Base-by-base conservation (phyloP, 2,329 filamentous ascomycete genomes). In the Bipolaris gigantea region DNA sequence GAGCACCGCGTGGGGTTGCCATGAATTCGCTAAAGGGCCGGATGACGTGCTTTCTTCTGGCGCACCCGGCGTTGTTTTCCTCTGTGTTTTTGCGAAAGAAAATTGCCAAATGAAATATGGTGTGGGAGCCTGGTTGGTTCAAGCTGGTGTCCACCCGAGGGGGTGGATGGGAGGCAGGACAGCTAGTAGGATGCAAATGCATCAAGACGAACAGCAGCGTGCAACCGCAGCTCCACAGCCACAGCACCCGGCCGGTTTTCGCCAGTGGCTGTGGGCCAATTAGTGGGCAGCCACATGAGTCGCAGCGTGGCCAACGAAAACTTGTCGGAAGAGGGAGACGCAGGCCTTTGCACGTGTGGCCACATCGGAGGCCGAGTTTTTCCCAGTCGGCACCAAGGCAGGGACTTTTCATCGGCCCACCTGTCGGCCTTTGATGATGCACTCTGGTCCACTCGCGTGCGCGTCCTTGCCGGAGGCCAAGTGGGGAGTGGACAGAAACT, bases 221-320 rank as follows among this genome's bases (percentile, higher is more conserved):
- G 38, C 50, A 36, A 53, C 45, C 48, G n/a, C 45, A 43, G 50
- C 50, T 53, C 50, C 45, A 53, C 50, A 53, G 50, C 50, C 50
- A 53, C 50, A 53, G 50, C 50, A 53, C 39, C 50, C 50, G 45
- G 50, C 50, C 50, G 50, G 45, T 53, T 53, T 53, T 53, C 45
- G 50, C 50, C 50, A 53, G 45, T n/a, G 9, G 27, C 15, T 27
- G 10, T 13, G n/a, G 8, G 23, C 35, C 34, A 47, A n/a, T 38
- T 10, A 39, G 2, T 35, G 35, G 10, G 10, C 18, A 18, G 16
- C 30, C 25, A 15, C 50, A 44, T 44, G 45, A 49, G 47, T 49
- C 45, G 50, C 27, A 13, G 45, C 34, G 5, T 21, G 23, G n/a
- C 23, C n/a, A 16, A 49, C 50, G 50, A 53, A 53, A 53, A 53